Evolutionary conservation across 805 yeast genomes (phyloP).

Genomic region (Maudiozyma bulderi): DNA sequence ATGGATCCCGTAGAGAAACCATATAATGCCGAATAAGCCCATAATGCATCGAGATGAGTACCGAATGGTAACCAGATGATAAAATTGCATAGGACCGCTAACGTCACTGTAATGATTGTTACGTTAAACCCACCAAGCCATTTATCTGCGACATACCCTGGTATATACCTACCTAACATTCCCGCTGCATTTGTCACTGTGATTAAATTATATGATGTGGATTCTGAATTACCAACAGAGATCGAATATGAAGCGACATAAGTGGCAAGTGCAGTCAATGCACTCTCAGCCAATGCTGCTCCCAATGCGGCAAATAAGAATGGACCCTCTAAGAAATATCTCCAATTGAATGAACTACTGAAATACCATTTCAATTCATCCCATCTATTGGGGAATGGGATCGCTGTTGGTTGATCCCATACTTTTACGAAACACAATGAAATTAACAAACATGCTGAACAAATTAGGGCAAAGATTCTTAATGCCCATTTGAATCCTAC

Average conservation of each 20-base stretch:
- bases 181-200: constrained; percentile 41
- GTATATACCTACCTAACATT: constrained; percentile 35
- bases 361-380: constrained; percentile 23
- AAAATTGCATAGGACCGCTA: constrained; percentile 30
- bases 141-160: constrained; percentile 37
- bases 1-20: constrained; percentile 52
- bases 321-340: constrained; percentile 34
- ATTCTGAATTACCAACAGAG: constrained; percentile 36
- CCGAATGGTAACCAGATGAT: constrained; percentile 38
- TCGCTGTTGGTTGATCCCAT: constrained; percentile 25
- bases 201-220: constrained; percentile 37
- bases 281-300: constrained; percentile 38
- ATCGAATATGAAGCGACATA: constrained; percentile 46
- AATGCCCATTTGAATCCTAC: constrained; percentile 56
- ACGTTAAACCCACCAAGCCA: constrained; percentile 46
- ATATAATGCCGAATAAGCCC: constrained; percentile 39
- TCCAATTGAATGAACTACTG: constrained; percentile 24
- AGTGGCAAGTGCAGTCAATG: constrained; percentile 39
- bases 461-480: constrained; percentile 42
- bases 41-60: constrained; percentile 27
- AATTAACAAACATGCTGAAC: constrained; percentile 30
- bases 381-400: constrained; percentile 32
- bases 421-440: constrained; percentile 35
- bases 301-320: constrained; percentile 37
- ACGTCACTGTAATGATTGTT: constrained; percentile 31